Evolutionary conservation across 441 rosid species (phyloP).

Genomic region (Populus hybrid): DNA sequence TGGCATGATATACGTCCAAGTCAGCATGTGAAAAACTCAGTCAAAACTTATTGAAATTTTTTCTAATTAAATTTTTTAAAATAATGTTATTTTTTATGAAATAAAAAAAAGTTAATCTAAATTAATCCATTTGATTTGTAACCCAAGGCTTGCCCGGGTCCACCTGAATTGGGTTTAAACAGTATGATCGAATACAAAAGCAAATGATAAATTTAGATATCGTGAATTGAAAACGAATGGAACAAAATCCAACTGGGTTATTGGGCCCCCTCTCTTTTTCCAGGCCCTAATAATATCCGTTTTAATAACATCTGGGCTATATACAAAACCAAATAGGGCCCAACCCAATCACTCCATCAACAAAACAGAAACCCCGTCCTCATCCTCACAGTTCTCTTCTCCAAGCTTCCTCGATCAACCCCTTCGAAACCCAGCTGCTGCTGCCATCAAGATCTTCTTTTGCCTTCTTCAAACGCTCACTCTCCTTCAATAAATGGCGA

Average conservation of each 20-base stretch:
- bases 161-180: too few species aligned
- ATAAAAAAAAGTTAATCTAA: too few species aligned
- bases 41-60: too few species aligned
- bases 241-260: not conserved
- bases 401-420: not conserved
- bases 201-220: too few species aligned
- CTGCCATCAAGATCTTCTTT: not conserved
- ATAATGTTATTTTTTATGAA: too few species aligned
- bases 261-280: not conserved
- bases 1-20: too few species aligned
- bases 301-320: not conserved
- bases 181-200: too few species aligned
- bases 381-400: not conserved
- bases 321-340: not conserved
- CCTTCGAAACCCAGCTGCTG: constrained; percentile 11
- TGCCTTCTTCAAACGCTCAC: not conserved
- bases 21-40: too few species aligned
- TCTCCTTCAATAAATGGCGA: constrained; percentile 41
- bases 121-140: too few species aligned
- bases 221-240: too few species aligned
- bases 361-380: not conserved
- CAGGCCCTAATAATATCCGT: not conserved
- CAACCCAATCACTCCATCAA: not conserved
- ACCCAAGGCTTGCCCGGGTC: too few species aligned
- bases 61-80: too few species aligned